Base-by-base conservation (phyloP, 2,329 filamentous ascomycete genomes). In the Fusarium solani-melongenae region DNA sequence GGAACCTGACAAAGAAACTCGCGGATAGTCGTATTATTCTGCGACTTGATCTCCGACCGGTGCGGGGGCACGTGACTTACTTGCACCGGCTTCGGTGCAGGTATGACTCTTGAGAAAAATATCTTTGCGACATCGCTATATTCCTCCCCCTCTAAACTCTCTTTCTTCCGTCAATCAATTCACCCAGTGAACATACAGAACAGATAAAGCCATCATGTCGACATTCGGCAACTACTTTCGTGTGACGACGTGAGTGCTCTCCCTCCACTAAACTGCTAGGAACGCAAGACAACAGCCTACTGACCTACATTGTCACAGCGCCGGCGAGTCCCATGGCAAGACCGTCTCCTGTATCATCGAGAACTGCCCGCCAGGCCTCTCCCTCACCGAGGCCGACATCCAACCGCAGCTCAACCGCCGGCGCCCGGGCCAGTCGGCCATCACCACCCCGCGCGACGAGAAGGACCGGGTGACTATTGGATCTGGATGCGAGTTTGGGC, bases 181-280 rank as follows among this genome's bases (percentile, higher is more conserved):
- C 53, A 24, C 51, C 27, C 55, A 62, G 31, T 68, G 57, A 39
- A 66, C 58, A 63, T 62, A 49, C 58, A 69, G 69, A 67, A 71
- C 34, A 64, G 63, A 67, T 65, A 69, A 59, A 65, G 64, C 64
- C 82, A 88, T 68, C 73, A 96, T 96, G 94, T 98, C 95, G 78
- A 96, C 94, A 64, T 98, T 97, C 83, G 95, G 95, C 77, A 87
- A 92, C 59, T 88, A 66, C 65, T 77, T 77, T 64, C 74, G 76
- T 24, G 72, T 77, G 76, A 95, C 93, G 73, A 97, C 94, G 91
- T 95, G 88, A 15, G 90, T 84, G 39, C 68, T 70, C 62, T 51
- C 15, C 27, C 63, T 71, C 71, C 24, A 65, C 55, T 70, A 58
- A 66, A 33, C 38, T 62, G 12, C 58, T 59, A 38, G 51, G 53